A percentile compares a stretch with the other conserved stretches of the same genome.
These are phyloP conservation scores for Eragrostis tef DNA, from an alignment of 202 grass and related monocot species.

Conservation along the genomic window DNA sequence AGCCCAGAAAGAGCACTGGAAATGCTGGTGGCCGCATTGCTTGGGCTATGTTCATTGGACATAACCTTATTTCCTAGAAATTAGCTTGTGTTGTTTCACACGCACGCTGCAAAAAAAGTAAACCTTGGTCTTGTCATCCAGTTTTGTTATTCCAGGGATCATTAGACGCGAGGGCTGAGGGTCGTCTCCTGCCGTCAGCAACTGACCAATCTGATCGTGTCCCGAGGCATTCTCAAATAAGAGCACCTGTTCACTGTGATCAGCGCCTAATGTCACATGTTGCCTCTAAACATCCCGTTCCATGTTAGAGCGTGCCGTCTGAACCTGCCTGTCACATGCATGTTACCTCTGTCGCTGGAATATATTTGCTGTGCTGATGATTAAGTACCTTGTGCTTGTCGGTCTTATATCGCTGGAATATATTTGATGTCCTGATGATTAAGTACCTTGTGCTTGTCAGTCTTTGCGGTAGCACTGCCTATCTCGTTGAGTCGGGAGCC, in stretches of 20 bases:
- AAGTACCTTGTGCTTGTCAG: neutral
- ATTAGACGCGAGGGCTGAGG: conserved; percentile 64
- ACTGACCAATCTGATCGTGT: no score
- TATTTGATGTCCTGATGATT: neutral
- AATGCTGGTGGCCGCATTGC: conserved; percentile 78
- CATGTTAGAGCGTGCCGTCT: neutral
- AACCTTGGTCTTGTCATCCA: neutral
- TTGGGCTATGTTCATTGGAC: conserved; percentile 54
- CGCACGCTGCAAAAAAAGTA: no score
- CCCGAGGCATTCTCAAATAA: conserved; percentile 20
- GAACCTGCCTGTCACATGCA: neutral
- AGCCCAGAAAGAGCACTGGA: conserved; percentile 82
- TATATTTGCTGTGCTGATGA: neutral
- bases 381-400: neutral
- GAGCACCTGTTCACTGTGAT: conserved; percentile 32
- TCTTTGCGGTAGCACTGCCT: no score
- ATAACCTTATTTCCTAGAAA: neutral
- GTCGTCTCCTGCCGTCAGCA: neutral
- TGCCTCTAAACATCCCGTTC: neutral
- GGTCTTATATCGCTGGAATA: neutral
- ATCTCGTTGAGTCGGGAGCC: no score
- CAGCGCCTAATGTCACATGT: neutral
- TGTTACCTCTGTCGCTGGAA: no score
- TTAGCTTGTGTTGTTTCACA: neutral
- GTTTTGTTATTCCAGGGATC: conserved; percentile 39